Conservation (phyloP, 1,284 basidiomycete species). For the Vanrija humicola region DNA sequence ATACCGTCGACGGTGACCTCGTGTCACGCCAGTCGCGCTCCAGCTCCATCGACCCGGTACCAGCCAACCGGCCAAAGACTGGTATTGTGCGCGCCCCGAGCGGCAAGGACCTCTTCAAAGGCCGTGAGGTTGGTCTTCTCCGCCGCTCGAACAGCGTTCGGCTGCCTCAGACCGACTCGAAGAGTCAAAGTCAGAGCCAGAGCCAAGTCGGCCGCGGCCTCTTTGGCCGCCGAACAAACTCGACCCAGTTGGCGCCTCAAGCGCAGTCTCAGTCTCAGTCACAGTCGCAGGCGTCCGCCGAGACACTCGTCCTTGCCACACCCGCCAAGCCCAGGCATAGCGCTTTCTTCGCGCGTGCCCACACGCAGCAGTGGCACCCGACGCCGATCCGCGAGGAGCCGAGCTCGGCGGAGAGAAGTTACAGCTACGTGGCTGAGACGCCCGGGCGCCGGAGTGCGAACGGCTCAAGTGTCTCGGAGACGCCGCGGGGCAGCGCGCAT, state of each 20-base stretch:
- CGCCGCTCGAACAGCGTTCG: constrained; percentile 1
- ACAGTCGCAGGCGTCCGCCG: constrained; percentile 4
- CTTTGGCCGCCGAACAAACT: constrained; percentile 17
- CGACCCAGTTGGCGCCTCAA: not conserved
- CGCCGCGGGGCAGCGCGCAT: constrained; percentile 1
- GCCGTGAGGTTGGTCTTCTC: constrained; percentile 9
- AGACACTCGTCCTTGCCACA: constrained; percentile 40
- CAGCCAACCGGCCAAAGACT: not conserved
- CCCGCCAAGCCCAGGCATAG: constrained; percentile 33
- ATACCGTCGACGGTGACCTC: not conserved
- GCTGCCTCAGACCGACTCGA: not conserved
- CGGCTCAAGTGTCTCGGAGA: constrained; percentile 1
- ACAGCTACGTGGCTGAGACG: constrained; percentile 27
- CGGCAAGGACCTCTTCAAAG: constrained; percentile 35
- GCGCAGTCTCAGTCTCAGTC: constrained; percentile 7
- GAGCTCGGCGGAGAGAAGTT: constrained; percentile 2
- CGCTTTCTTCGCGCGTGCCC: constrained; percentile 14
- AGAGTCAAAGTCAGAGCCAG: constrained; percentile 15
- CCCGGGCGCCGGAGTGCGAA: constrained; percentile 8
- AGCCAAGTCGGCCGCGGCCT: constrained; percentile 12
- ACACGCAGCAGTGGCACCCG: constrained; percentile 14
- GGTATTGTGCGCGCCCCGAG: constrained; percentile 26
- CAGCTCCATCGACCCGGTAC: not conserved
- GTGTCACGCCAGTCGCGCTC: constrained; percentile 1
- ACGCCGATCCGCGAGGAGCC: constrained; percentile 44